Conservation (phyloP, 2,329 filamentous ascomycete species). For the Chrysosporium queenslandicum region DNA sequence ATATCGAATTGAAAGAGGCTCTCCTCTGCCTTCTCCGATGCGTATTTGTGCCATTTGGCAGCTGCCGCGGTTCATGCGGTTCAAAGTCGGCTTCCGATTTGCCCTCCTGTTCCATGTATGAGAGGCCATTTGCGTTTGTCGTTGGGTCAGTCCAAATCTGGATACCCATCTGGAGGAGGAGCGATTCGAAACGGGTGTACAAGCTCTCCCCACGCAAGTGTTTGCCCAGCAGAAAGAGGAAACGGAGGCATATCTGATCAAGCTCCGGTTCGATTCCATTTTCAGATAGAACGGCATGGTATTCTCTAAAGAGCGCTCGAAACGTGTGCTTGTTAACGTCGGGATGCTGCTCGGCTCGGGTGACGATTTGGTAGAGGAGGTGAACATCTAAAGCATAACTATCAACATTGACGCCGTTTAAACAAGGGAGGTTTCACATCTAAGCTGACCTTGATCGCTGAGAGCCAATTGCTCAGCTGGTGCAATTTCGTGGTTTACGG, state of each 20-base stretch:
- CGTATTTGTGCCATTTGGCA: conserved; percentile 8
- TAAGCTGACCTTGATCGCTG: conserved; percentile 48
- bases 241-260: conserved; percentile 64
- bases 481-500: conserved; percentile 33
- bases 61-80: background rate
- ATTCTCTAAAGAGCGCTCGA: conserved; percentile 69
- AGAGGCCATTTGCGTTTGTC: conserved; percentile 5
- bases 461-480: conserved; percentile 40
- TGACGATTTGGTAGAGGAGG: conserved; percentile 66
- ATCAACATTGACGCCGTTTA: conserved; percentile 5
- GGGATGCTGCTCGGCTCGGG: conserved; percentile 56
- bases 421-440: background rate
- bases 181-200: conserved; percentile 58
- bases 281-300: conserved; percentile 63
- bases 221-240: conserved; percentile 66
- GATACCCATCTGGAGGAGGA: conserved; percentile 61
- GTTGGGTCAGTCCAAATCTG: conserved; percentile 44
- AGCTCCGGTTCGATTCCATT: conserved; percentile 61
- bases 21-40: conserved; percentile 31
- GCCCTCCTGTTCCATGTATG: conserved; percentile 21
- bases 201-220: conserved; percentile 48
- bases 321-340: conserved; percentile 58
- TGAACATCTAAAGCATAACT: conserved; percentile 55
- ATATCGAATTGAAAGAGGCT: conserved; percentile 46
- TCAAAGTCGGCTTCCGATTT: conserved; percentile 3